Base-by-base conservation (phyloP, 768 basidiomycete species). In the Lactarius trivialis region DNA sequence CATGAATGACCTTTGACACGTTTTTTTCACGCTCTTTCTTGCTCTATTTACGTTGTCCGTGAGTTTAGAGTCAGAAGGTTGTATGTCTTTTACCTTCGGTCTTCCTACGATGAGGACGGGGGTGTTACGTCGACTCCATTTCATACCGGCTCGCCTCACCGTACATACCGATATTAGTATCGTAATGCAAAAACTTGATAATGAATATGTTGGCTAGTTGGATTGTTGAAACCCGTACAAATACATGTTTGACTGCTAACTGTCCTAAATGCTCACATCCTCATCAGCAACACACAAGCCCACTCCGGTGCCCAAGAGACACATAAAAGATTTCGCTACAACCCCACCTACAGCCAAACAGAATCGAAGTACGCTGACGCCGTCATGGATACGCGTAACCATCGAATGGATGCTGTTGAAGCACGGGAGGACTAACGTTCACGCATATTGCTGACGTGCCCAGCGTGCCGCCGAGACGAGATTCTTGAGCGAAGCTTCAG, bases 401-500 rank as follows among this genome's bases (percentile, higher is more conserved):
- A 76, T 75, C 78, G 79, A 78, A 77, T 79, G 83, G 83, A 80
- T 85, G 91, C 90, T 92, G 90, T 92, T 93, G 90, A 92, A 93
- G 91, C 91, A 87, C 79, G 77, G 76, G 70, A 73, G 68, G 68
- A 69, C 68, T 70, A 67, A 66, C 65, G 71, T 72, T 88, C 79
- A 95, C 75, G 84, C 83, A 77, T 89, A 88, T 71, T 81, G 84
- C 75, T 82, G 73, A 72, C 96, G 91, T 70, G 94, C 94, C 93
- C 91, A 95, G 74, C 89, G 86, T 70, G 96, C 96, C 75, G 86
- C 95, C 66, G 83, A 81, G 68, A 97, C 94, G 65, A 98, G 79
- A 80, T 96, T 95, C 67, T 74, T 71, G 72, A 95, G 82, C 30
- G 92, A 89, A 53, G 89, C 83, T 79, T 97, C 91, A 49, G 95